These are phyloP conservation scores for Beverwykella pulmonaria DNA, from an alignment of 495 filamentous ascomycete genomes.

Conservation along the genomic window DNA sequence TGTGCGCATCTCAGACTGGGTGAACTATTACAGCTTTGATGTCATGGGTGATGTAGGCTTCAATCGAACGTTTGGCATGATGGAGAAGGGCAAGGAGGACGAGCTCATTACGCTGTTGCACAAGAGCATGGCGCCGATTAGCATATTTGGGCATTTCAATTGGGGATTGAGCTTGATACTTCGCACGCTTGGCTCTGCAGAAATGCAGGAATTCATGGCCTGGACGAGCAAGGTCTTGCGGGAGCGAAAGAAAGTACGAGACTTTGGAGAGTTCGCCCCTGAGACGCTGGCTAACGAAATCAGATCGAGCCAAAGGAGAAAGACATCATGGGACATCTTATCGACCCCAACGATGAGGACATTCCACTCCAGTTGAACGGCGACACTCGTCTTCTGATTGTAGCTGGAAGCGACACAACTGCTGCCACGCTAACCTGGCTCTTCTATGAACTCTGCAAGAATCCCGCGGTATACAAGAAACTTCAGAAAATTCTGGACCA, in stretches of 20 bases:
- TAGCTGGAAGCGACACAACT: conserved; percentile 36
- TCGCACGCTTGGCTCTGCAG: not conserved
- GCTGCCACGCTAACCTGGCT: conserved; percentile 28
- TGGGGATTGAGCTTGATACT: conserved; percentile 18
- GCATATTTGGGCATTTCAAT: conserved; percentile 4
- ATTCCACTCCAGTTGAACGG: conserved; percentile 17
- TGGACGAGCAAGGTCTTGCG: conserved; percentile 22
- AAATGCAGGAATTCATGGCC: conserved; percentile 24
- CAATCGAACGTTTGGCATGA: conserved; percentile 49
- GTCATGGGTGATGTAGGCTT: conserved; percentile 59
- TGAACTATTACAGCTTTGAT: conserved; percentile 55
- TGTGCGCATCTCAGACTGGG: conserved; percentile 49
- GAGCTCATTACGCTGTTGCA: conserved; percentile 25
- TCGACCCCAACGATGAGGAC: conserved; percentile 22
- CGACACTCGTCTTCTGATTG: conserved; percentile 23
- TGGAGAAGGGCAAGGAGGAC: conserved; percentile 34
- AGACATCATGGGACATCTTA: conserved; percentile 21
- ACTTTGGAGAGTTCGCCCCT: no score
- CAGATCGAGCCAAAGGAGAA: conserved; percentile 23
- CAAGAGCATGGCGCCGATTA: conserved; percentile 15
- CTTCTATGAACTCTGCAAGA: conserved; percentile 31
- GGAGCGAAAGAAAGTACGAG: conserved; percentile 28
- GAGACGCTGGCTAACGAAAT: not conserved
- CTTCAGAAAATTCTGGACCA: conserved; percentile 19
- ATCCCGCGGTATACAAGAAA: conserved; percentile 9